Evolutionary conservation across 148 eudicot species (phyloP), one percentile per base, ranked within the genome.

Genomic region (Chenopodium formosanum): DNA sequence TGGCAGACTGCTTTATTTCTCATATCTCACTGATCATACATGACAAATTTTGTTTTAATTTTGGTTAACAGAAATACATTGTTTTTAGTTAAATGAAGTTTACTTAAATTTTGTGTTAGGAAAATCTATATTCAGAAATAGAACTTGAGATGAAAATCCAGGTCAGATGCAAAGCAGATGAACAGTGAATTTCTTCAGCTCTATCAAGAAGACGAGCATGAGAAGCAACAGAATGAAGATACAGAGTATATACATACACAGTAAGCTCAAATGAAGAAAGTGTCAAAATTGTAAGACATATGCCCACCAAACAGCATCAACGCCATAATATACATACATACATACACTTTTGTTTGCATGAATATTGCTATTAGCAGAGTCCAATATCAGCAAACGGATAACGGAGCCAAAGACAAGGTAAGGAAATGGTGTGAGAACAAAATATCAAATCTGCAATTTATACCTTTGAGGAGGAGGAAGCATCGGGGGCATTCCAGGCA

Each of bases 381-480:
- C 25, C 37, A 58, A 70, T 27, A 58, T 23, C 31, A n/a, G 1
- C n/a, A 25, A 62, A 25, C 66, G n/a, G 27, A 22, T 62, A 20
- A 17, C 62, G 13, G 34, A 60, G 31, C 20, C n/a, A 58, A 69
- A 32, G 37, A 40, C 31, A n/a, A 56, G 13, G 44, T 11, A 48
- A 7, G 23, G 23, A 31, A 25, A 80, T 64, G 31, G 6, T 70
- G 70, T 58, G 4, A 44, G 9, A 25, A 37, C 25, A 56, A 14
- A 31, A 17, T 53, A 4, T 63, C 82, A 70, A 68, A 81, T 86
- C 92, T 91, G 87, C 88, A 70, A 75, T 34, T 53, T 81, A 83
- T 86, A 91, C 97, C 95, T 92, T 82, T 91, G 98, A 60, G 91
- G 94, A 56, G 92, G 94, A 58, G 79, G 83, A 53, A 83, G 78